Evolutionary conservation across 345 rosid species (phyloP).

Genomic region (Aethionema arabicum): DNA sequence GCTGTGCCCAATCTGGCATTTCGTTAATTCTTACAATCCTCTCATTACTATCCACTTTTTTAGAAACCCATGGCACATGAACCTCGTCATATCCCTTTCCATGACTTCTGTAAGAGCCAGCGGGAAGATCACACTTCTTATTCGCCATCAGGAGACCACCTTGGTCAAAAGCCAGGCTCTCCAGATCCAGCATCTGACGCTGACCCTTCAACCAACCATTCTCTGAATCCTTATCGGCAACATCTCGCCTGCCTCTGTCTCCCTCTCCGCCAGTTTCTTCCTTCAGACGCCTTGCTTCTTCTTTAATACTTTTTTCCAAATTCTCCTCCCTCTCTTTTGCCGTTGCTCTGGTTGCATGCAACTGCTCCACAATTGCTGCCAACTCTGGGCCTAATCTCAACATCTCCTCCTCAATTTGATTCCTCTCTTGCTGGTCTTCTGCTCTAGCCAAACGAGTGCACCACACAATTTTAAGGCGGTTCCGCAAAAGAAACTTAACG

Average conservation of each 20-base stretch:
- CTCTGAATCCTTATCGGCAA: slow-evolving; percentile 65
- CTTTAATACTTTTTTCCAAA: slow-evolving; percentile 87
- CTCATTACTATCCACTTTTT: slow-evolving; percentile 58
- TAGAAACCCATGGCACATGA: slow-evolving; percentile 84
- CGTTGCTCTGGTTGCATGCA: slow-evolving; percentile 91
- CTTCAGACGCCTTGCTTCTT: slow-evolving; percentile 89
- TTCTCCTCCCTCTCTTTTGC: slow-evolving; percentile 95
- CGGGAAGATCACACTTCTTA: slow-evolving; percentile 81
- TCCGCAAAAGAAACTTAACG: slow-evolving; percentile 63
- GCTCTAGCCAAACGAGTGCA: slow-evolving; percentile 96
- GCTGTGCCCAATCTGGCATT: slow-evolving; percentile 95
- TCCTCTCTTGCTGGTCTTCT: slow-evolving; percentile 78
- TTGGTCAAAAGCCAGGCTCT: slow-evolving; percentile 70
- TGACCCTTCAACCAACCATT: slow-evolving; percentile 84
- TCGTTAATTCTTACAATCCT: slow-evolving; percentile 73
- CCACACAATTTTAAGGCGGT: slow-evolving; percentile 87
- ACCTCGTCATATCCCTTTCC: slow-evolving; percentile 89
- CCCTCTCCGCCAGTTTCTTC: slow-evolving; percentile 73
- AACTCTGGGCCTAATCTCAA: slow-evolving; percentile 60
- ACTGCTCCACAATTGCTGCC: slow-evolving; percentile 81
- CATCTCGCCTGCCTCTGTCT: slow-evolving; percentile 56
- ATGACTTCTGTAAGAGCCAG: slow-evolving; percentile 61
- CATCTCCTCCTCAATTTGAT: slow-evolving; percentile 85
- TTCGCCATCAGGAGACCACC: slow-evolving; percentile 94
- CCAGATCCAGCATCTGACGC: slow-evolving; percentile 84